These are phyloP conservation scores for Xylariaceae sp. DNA, from an alignment of 2,329 filamentous ascomycete genomes.

Conservation along the genomic window DNA sequence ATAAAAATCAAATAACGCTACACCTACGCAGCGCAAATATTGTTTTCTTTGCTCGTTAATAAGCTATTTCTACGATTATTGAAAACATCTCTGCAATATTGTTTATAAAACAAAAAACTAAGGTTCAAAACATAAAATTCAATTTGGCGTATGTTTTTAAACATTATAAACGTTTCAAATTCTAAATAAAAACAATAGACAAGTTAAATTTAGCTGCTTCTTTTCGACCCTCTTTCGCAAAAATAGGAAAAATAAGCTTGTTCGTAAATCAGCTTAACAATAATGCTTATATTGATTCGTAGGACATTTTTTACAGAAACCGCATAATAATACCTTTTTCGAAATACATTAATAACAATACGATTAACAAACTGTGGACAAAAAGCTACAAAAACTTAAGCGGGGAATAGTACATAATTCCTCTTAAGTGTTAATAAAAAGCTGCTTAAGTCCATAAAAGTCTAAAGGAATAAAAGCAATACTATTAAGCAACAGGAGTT, in stretches of 20 bases:
- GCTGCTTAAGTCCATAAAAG: constrained; percentile 1
- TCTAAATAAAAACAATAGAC: too few species aligned
- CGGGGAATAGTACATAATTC: too few species aligned
- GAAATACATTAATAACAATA: neutral
- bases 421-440: neutral
- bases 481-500: constrained; percentile 1
- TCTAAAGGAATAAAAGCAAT: constrained; percentile 1
- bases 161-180: too few species aligned
- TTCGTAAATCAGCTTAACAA: neutral
- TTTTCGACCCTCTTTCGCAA: neutral
- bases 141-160: too few species aligned
- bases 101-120: too few species aligned
- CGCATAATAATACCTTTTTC: neutral
- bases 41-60: too few species aligned
- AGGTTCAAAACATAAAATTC: too few species aligned
- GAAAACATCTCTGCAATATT: too few species aligned
- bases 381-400: too few species aligned
- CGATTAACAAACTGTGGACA: neutral
- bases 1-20: too few species aligned
- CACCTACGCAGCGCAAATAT: too few species aligned
- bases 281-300: neutral
- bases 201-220: neutral
- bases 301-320: neutral
- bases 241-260: neutral
- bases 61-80: too few species aligned